These are phyloP conservation scores for Ceratocystis lukuohia DNA, from an alignment of 2,329 filamentous ascomycete genomes.

Conservation along the genomic window DNA sequence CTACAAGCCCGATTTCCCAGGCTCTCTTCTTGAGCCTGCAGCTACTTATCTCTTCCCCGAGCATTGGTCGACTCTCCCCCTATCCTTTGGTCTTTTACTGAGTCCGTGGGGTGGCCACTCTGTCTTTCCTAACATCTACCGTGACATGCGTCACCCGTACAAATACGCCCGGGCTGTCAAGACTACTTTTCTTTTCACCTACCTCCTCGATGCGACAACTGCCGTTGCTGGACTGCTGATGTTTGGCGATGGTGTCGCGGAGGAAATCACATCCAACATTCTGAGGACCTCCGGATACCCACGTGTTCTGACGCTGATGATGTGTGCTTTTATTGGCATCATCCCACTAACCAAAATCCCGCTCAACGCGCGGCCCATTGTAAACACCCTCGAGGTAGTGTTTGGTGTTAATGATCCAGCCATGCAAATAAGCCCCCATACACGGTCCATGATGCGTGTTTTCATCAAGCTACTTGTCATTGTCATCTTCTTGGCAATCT, in stretches of 20 bases:
- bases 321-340: constrained; percentile 77
- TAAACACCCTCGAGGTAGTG: constrained; percentile 71
- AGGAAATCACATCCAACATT: constrained; percentile 86
- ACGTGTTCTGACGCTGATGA: constrained; percentile 55
- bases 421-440: constrained; percentile 28
- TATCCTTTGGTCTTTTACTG: constrained; percentile 84
- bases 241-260: constrained; percentile 81
- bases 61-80: constrained; percentile 75
- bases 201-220: constrained; percentile 66
- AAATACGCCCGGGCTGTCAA: constrained; percentile 65
- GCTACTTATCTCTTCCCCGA: constrained; percentile 67
- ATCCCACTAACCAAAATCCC: constrained; percentile 95
- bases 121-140: constrained; percentile 67
- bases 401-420: constrained; percentile 48
- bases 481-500: constrained; percentile 60
- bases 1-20: constrained; percentile 63
- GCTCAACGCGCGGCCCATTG: constrained; percentile 74
- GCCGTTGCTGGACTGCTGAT: constrained; percentile 78
- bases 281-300: constrained; percentile 64
- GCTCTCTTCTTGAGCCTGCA: constrained; percentile 71
- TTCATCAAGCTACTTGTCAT: constrained; percentile 55
- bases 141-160: constrained; percentile 58
- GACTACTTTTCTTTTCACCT: constrained; percentile 78
- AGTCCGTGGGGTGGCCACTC: constrained; percentile 53
- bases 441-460: constrained; percentile 27